These are phyloP conservation scores for Podaxis sp. DNA, from an alignment of 768 basidiomycete species.

Conservation along the genomic window DNA sequence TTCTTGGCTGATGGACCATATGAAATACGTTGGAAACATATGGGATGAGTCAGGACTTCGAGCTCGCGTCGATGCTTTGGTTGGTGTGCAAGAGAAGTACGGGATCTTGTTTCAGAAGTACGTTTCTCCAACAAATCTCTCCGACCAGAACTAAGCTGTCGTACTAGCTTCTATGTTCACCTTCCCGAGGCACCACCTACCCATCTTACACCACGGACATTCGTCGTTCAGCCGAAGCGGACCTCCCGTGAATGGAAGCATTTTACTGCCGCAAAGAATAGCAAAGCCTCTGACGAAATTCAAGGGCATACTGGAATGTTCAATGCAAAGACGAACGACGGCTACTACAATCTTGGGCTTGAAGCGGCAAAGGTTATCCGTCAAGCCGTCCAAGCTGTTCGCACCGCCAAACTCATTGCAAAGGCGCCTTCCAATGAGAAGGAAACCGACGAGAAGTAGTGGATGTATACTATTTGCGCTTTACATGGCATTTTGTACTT, in stretches of 20 bases:
- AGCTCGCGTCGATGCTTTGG: conserved; percentile 55
- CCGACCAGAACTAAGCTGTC: background rate
- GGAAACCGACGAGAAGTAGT: background rate
- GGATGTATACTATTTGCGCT: background rate
- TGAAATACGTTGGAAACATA: conserved; percentile 82
- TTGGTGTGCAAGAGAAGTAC: conserved; percentile 53
- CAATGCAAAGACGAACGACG: conserved; percentile 73
- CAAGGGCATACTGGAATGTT: conserved; percentile 92
- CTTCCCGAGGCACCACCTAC: conserved; percentile 67
- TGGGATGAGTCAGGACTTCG: conserved; percentile 74
- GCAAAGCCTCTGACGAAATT: conserved; percentile 68
- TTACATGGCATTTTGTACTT: background rate
- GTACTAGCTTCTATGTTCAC: conserved; percentile 71
- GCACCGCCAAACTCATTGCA: too few species aligned
- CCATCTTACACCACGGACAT: conserved; percentile 59
- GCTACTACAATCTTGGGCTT: conserved; percentile 84
- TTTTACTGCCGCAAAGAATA: conserved; percentile 66
- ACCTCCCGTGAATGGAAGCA: conserved; percentile 41
- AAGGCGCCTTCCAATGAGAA: background rate
- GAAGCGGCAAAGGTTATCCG: conserved; percentile 57
- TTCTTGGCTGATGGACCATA: conserved; percentile 78
- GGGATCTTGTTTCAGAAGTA: conserved; percentile 74
- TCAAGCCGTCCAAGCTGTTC: conserved; percentile 40
- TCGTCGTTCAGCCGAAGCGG: conserved; percentile 68
- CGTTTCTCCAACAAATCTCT: conserved; percentile 22